Base-by-base conservation (phyloP, 2,329 filamentous ascomycete species). In the Aphanoascus verrucosus region DNA sequence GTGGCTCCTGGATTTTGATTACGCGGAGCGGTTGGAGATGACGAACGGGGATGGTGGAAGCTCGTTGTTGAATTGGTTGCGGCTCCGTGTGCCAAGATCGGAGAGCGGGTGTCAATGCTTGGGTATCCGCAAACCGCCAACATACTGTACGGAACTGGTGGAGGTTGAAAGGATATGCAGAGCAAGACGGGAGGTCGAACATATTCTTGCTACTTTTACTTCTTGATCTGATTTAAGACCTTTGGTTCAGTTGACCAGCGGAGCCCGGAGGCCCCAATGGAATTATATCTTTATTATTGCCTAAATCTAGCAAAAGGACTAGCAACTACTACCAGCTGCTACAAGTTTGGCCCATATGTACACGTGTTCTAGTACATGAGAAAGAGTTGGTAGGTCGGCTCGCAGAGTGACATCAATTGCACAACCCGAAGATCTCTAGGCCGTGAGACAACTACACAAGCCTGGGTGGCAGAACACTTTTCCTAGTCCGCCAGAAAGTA, bases 221-320 rank as follows among this genome's bases (percentile, higher is more conserved):
- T 28, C 23, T 28, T 28, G 23, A 28, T 28, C 3, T n/a, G n/a
- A n/a, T n/a, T 28, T 28, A 28, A 28, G 7, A 28, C 3, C 19
- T 3, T 20, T 12, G 15, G 9, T 19, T 45, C 15, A 23, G 1
- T 28, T 34, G 38, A 44, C n/a, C 15, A 35, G 23, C 23, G 15
- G 51, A 53, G 44, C 44, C 51, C 44, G 44, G 32, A 49, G 44
- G 51, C 51, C 37, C 51, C 44, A 19, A 20, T 20, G 19, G 20
- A 48, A 19, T 48, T 34, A 15, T 34, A 15, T 15, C 48, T 49
- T 42, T 15, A 53, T 53, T 53, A 47, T 9, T 42, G 51, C 37
- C 34, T 53, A 53, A 28, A 42, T 53, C 45, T 49, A 48, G n/a
- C 40, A 38, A 28, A 28, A 38, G n/a, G 48, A 43, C 38, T 52